Conservation (phyloP, 768 basidiomycete species). For the Phallus indusiatus region DNA sequence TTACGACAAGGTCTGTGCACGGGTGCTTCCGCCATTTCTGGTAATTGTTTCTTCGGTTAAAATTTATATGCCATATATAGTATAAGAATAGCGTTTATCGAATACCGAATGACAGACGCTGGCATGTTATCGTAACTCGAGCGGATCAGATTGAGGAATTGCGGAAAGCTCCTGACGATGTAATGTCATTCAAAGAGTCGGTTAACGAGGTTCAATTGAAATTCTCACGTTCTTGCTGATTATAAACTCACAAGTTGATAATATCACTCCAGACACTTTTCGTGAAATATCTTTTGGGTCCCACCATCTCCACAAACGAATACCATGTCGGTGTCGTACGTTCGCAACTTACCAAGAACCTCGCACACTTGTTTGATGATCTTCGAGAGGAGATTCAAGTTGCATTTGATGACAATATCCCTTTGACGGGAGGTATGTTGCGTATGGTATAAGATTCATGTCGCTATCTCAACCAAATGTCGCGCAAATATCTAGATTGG, state of each 20-base stretch:
- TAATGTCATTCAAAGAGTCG: constrained; percentile 26
- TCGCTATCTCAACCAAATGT: neutral
- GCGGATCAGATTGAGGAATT: constrained; percentile 37
- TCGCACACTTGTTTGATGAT: constrained; percentile 28
- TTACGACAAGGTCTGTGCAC: constrained; percentile 19
- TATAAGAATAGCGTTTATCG: constrained; percentile 27
- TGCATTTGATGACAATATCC: constrained; percentile 32
- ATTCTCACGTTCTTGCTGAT: no score
- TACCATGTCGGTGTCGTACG: constrained; percentile 25
- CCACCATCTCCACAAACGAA: constrained; percentile 18
- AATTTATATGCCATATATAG: neutral
- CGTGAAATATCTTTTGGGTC: constrained; percentile 28
- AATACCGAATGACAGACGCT: constrained; percentile 32
- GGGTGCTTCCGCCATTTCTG: neutral
- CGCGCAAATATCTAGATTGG: constrained; percentile 20
- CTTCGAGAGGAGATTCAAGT: constrained; percentile 36
- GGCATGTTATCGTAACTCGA: constrained; percentile 30
- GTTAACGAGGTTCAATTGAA: constrained; percentile 23
- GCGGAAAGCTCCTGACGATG: constrained; percentile 30
- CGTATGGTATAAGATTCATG: neutral
- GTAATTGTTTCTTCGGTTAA: neutral
- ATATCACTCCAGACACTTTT: constrained; percentile 23
- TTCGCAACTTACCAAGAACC: constrained; percentile 26
- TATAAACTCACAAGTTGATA: neutral
- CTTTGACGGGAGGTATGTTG: constrained; percentile 10